phyloP scores from a whole-genome alignment of 371 early-diverging fungal genomes.

The Apophysomyces sp. region DNA sequence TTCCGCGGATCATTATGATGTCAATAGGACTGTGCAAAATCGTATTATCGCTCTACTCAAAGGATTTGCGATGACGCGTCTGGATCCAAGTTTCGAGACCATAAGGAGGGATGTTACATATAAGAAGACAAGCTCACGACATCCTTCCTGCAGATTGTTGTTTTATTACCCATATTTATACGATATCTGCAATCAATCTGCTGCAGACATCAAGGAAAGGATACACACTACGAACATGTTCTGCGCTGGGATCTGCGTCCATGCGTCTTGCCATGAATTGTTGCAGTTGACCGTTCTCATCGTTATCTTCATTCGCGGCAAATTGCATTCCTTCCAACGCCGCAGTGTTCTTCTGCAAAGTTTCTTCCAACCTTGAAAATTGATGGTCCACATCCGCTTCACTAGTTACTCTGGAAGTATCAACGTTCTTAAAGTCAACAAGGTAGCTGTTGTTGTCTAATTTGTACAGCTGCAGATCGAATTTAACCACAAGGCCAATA shows the following conservation, averaged over 20 bases:
- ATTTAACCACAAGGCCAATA: constrained; percentile 65
- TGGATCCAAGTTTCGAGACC: too few relatives aligned
- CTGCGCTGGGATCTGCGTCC: constrained; percentile 14
- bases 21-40: too few relatives aligned
- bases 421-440: constrained; percentile 89
- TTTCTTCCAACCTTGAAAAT: background rate
- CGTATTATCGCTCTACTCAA: too few relatives aligned
- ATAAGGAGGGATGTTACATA: too few relatives aligned
- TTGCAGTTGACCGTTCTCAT: background rate
- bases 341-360: background rate
- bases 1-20: too few relatives aligned
- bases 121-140: too few relatives aligned
- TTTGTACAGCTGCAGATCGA: constrained; percentile 93
- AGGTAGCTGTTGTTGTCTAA: constrained; percentile 88
- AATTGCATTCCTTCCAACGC: background rate
- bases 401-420: constrained; percentile 20
- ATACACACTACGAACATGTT: constrained; percentile 69
- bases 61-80: too few relatives aligned
- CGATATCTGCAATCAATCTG: constrained; percentile 91
- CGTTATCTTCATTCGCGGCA: background rate
- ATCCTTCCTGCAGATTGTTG: too few relatives aligned
- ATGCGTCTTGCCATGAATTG: background rate
- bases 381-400: background rate
- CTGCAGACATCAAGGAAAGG: constrained; percentile 96
- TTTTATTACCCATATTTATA: too few relatives aligned